Base-by-base conservation (phyloP, 192 early-diverging fungal species). In the Mortierella antarctica region DNA sequence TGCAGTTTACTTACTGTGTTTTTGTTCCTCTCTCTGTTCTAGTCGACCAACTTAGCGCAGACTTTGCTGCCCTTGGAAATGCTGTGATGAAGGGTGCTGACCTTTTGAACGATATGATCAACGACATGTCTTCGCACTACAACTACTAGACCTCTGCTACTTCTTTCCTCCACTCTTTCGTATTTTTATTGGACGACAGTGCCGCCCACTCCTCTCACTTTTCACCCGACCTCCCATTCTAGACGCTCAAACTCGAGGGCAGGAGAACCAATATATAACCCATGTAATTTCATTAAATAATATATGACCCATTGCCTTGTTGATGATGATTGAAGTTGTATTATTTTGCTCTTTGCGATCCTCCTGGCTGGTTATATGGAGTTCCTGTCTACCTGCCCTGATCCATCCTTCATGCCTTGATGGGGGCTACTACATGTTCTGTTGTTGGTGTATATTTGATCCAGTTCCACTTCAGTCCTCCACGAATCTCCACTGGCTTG, bases 71-170 rank as follows among this genome's bases (percentile, higher is more conserved):
- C 18, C 64, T 80, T 60, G 77, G 77, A 55, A 80, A 71, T 60
- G 77, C 77, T 62, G 77, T 80, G 56, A 80, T 80, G 77, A 80
- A 80, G 65, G 77, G 77, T n/a, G 77, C 77, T 48, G 77, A 80
- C 42, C 52, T 80, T 10, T 47, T 80, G n/a, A 80, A 80, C 54
- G 60, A 71, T 17, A 71, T 80, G 40, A 40, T 80, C 60, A 80
- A 80, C 55, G 77, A 80, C 52, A 80, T 80, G 77, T 67, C 77
- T 7, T 80, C 77, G 7, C 77, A 80, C 62, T 80, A 80, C 70
- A 80, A 80, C 65, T 80, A 80, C 57, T 80, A 72, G 63, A 60
- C 9, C 1, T 31, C 31, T 31, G n/a, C 31, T 31, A 2, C 3
- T 31, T 20, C 54, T 17, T 59, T 9, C 42, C 14, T 5, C 6